phyloP scores from a whole-genome alignment of 768 basidiomycete species.

The Tulasnella sp. region DNA sequence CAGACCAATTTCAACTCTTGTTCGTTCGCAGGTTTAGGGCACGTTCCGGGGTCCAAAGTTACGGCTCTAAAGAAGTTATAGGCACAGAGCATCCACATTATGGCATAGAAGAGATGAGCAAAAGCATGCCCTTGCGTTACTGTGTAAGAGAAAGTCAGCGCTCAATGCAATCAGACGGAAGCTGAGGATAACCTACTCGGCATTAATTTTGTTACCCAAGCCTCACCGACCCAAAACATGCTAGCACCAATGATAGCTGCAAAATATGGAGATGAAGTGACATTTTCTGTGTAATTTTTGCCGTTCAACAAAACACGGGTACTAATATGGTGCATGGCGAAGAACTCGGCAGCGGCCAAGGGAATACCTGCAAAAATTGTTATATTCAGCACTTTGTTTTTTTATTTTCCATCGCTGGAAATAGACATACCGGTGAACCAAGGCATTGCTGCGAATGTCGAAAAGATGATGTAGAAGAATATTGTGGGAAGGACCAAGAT shows the following conservation, averaged over 20 bases:
- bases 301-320: conserved; percentile 82
- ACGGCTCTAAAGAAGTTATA: conserved; percentile 92
- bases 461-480: conserved; percentile 79
- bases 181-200: conserved; percentile 47
- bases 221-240: conserved; percentile 79
- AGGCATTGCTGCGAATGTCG: conserved; percentile 74
- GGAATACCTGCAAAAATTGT: conserved; percentile 53
- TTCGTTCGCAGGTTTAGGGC: conserved; percentile 75
- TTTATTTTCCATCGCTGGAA: not conserved
- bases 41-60: conserved; percentile 83
- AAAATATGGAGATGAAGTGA: conserved; percentile 88
- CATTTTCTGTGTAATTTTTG: conserved; percentile 72
- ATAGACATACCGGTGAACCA: conserved; percentile 60
- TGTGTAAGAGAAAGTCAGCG: conserved; percentile 34
- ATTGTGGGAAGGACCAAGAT: conserved; percentile 75
- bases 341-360: conserved; percentile 80
- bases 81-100: conserved; percentile 63
- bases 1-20: conserved; percentile 82
- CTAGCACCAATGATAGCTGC: conserved; percentile 83
- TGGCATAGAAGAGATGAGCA: conserved; percentile 69
- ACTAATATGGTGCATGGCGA: conserved; percentile 89
- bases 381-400: too few relatives aligned
- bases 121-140: conserved; percentile 74
- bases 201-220: conserved; percentile 75
- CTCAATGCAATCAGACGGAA: conserved; percentile 1